Percentiles rank a stretch among this genome's conserved stretches.
Conservation (phyloP, 257 asterid species). For the Primulina eburnea region DNA sequence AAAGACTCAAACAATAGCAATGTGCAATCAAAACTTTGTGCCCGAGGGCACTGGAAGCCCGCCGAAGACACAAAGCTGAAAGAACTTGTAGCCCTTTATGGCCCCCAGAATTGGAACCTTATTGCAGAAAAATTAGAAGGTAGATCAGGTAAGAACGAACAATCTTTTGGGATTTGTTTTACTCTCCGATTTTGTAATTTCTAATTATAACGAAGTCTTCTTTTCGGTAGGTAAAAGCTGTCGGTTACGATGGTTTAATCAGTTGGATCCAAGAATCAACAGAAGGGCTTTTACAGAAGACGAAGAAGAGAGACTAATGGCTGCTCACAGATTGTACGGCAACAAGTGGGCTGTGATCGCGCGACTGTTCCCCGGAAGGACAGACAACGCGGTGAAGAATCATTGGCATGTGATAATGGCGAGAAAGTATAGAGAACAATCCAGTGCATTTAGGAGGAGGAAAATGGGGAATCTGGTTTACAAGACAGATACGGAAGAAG, state of each 20-base stretch:
- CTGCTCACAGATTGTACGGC: conserved; percentile 81
- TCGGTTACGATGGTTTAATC: conserved; percentile 86
- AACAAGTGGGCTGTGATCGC: conserved; percentile 96
- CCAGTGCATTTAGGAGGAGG: conserved; percentile 60
- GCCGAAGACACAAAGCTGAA: conserved; percentile 79
- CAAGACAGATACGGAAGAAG: conserved; percentile 31
- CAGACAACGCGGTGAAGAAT: conserved; percentile 88
- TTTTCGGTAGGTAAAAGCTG: conserved; percentile 68
- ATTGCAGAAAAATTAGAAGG: conserved; percentile 79
- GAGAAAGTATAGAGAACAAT: conserved; percentile 75
- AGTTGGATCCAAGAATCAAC: conserved; percentile 83
- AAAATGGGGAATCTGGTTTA: conserved; percentile 46
- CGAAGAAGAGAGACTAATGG: conserved; percentile 84
- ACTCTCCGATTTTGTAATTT: too few species aligned
- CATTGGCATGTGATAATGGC: conserved; percentile 97
- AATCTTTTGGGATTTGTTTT: too few species aligned
- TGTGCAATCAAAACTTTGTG: conserved; percentile 60
- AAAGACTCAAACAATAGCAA: conserved; percentile 26
- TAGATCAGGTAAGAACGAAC: conserved; percentile 53
- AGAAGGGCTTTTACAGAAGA: conserved; percentile 79
- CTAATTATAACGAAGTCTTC: not conserved
- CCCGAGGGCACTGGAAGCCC: conserved; percentile 94
- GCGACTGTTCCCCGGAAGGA: conserved; percentile 81
- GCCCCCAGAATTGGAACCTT: conserved; percentile 91
- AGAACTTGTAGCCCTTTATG: conserved; percentile 79